These are phyloP conservation scores for Pseudogymnoascus pannorum DNA, from an alignment of 2,329 filamentous ascomycete genomes.

Conservation along the genomic window DNA sequence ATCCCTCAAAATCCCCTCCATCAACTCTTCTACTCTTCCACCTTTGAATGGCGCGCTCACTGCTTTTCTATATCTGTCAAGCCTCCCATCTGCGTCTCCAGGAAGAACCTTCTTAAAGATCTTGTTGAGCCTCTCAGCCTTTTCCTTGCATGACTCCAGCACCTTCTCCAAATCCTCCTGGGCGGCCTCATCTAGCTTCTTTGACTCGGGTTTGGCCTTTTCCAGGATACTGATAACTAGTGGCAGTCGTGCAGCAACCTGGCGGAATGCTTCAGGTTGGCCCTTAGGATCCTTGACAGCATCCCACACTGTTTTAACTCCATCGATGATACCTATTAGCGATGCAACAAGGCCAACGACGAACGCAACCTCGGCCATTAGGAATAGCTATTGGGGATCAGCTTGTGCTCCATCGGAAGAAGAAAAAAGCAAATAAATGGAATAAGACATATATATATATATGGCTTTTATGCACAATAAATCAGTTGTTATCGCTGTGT, in stretches of 20 bases:
- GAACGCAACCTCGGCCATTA: constrained; percentile 16
- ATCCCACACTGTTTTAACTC: constrained; percentile 19
- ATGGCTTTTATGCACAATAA: background rate
- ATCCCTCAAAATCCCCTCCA: constrained; percentile 20
- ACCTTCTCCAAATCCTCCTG: constrained; percentile 13
- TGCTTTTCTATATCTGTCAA: constrained; percentile 19
- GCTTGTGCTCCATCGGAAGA: background rate
- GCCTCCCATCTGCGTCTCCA: constrained; percentile 18
- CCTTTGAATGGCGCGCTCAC: constrained; percentile 15
- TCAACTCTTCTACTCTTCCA: constrained; percentile 18
- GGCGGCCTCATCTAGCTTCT: constrained; percentile 5
- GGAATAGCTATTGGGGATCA: constrained; percentile 11
- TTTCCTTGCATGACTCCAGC: constrained; percentile 17
- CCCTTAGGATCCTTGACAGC: constrained; percentile 18
- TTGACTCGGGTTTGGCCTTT: constrained; percentile 13
- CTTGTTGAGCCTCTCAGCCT: constrained; percentile 19
- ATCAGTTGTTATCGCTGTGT: too few species aligned
- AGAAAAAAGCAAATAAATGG: background rate
- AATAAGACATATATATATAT: too few species aligned
- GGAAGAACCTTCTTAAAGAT: constrained; percentile 18
- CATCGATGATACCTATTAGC: constrained; percentile 19
- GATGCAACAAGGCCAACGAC: constrained; percentile 18
- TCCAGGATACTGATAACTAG: constrained; percentile 17
- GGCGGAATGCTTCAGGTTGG: constrained; percentile 21
- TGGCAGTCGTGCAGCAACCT: constrained; percentile 19